Conservation (phyloP, 108 stramenopile genomes). For the Cylindrotheca closterium region DNA sequence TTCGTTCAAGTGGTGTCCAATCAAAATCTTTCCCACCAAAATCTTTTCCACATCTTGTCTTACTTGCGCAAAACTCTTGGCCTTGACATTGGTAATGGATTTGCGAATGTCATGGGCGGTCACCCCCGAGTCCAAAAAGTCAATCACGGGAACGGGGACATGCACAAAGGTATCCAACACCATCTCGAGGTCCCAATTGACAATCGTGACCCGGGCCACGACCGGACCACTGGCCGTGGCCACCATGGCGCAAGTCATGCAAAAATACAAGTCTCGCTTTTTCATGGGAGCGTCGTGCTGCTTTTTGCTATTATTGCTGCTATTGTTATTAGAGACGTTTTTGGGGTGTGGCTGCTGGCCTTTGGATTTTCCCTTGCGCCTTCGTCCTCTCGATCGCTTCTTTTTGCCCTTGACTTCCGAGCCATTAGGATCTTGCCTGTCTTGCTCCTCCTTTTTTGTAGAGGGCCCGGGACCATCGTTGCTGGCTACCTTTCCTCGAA, state of each 20-base stretch:
- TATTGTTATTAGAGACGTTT: not conserved
- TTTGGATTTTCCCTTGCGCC: not conserved
- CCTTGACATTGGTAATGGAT: constrained; percentile 2
- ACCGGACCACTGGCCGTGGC: constrained; percentile 57
- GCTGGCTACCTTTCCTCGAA: too few species aligned
- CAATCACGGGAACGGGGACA: constrained; percentile 76
- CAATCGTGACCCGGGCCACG: constrained; percentile 76
- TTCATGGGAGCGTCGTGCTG: constrained; percentile 84
- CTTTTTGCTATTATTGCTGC: constrained; percentile 24
- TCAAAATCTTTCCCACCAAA: constrained; percentile 79
- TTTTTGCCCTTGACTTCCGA: constrained; percentile 3
- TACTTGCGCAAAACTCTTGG: constrained; percentile 59
- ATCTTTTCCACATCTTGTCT: constrained; percentile 59
- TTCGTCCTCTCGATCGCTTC: constrained; percentile 5
- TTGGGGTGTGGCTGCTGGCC: not conserved
- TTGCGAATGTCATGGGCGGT: constrained; percentile 38
- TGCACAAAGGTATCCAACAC: constrained; percentile 74
- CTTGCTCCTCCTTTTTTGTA: not conserved
- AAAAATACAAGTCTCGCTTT: constrained; percentile 74
- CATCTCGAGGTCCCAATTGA: constrained; percentile 72
- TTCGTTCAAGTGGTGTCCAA: constrained; percentile 89
- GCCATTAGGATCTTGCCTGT: not conserved
- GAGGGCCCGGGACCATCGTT: too few species aligned
- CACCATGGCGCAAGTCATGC: constrained; percentile 93
- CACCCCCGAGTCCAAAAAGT: constrained; percentile 86